Evolutionary conservation across 106 monocot species (phyloP).

Genomic region (Dendrobium catenatum): DNA sequence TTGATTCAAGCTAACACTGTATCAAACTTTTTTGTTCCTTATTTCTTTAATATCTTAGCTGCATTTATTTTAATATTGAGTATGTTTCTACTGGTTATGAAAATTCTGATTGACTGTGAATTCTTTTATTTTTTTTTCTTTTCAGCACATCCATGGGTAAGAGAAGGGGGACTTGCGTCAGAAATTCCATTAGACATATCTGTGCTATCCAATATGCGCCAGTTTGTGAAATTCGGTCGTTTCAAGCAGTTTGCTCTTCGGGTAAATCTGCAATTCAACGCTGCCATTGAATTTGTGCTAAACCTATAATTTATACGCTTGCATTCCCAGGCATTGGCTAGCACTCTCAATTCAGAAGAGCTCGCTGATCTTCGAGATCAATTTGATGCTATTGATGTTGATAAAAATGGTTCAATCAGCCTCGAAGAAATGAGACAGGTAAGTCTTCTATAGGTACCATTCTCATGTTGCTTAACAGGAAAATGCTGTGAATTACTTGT

Average conservation of each 20-base stretch:
- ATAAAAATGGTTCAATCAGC: constrained; percentile 92
- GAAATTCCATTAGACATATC: constrained; percentile 97
- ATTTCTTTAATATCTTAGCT: too few relatives aligned
- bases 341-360: constrained; percentile 78
- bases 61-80: too few relatives aligned
- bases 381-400: constrained; percentile 95
- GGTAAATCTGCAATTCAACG: constrained; percentile 23
- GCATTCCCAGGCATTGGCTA: constrained; percentile 74
- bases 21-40: too few relatives aligned
- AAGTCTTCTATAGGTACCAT: constrained; percentile 1
- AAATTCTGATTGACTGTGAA: neutral
- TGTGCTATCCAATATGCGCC: constrained; percentile 81
- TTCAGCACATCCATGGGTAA: constrained; percentile 96
- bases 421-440: constrained; percentile 99
- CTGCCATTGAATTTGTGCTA: neutral
- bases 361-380: constrained; percentile 79
- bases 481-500: neutral
- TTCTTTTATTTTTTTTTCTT: neutral
- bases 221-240: constrained; percentile 87
- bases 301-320: constrained; percentile 4
- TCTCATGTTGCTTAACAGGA: neutral
- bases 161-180: constrained; percentile 85
- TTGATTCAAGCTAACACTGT: too few relatives aligned
- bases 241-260: constrained; percentile 94
- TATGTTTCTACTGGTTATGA: too few relatives aligned